Conservation (phyloP, 768 basidiomycete species). For the Phanerochaete carnosa region DNA sequence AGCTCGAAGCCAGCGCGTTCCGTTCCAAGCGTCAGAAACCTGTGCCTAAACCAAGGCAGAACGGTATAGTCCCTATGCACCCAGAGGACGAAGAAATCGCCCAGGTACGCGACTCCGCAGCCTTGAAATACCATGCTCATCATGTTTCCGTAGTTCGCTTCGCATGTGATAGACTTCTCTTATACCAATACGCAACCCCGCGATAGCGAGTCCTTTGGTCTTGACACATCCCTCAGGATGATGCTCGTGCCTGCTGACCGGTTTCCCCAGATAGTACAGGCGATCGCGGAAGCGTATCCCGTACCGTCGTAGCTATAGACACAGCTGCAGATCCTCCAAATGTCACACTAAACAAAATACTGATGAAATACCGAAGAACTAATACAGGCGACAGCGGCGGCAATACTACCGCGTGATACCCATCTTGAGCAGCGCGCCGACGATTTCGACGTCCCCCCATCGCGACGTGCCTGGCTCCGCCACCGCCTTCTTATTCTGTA, state of each 20-base stretch:
- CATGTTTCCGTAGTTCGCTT: conserved; percentile 39
- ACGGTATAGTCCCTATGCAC: conserved; percentile 74
- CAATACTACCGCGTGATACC: conserved; percentile 42
- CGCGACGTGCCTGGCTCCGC: conserved; percentile 44
- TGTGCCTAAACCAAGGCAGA: conserved; percentile 28
- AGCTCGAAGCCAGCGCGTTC: conserved; percentile 34
- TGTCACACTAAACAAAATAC: conserved; percentile 11
- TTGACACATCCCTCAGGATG: conserved; percentile 64
- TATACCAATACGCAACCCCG: conserved; percentile 53
- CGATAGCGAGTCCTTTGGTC: conserved; percentile 65
- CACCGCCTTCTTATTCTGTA: conserved; percentile 71
- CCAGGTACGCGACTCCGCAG: conserved; percentile 39
- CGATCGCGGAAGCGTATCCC: conserved; percentile 22
- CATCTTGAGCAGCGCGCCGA: conserved; percentile 89
- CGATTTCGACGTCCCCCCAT: conserved; percentile 88
- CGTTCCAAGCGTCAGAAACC: conserved; percentile 37
- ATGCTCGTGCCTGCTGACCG: conserved; percentile 54
- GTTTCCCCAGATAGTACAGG: conserved; percentile 38
- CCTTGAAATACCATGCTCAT: neutral
- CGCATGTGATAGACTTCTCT: conserved; percentile 48
- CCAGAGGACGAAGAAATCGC: conserved; percentile 79
- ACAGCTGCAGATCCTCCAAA: neutral
- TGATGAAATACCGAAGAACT: neutral
- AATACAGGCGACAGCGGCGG: neutral
- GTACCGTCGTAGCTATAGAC: conserved; percentile 17